phyloP scores from a whole-genome alignment of 768 basidiomycete genomes.

The Pilatotrama ljubarskyi region DNA sequence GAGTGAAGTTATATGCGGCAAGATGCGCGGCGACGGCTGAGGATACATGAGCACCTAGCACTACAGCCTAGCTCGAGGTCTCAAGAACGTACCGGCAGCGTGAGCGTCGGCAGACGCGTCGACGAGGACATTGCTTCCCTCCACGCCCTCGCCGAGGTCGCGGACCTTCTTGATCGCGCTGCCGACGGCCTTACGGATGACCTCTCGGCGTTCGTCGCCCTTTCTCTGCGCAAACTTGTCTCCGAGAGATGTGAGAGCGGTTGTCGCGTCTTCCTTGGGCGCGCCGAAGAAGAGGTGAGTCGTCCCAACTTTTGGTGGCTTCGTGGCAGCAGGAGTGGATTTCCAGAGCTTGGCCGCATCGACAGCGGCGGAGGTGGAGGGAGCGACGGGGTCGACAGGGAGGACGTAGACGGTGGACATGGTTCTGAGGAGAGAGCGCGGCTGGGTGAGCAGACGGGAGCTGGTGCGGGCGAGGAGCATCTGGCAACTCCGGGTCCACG shows the following conservation, averaged over 20 bases:
- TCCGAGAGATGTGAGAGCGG: slow-evolving; percentile 29
- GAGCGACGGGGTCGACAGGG: slow-evolving; percentile 51
- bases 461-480: not conserved
- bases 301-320: slow-evolving; percentile 57
- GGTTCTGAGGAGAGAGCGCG: not conserved
- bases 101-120: slow-evolving; percentile 72
- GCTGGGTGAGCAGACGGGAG: slow-evolving; percentile 5
- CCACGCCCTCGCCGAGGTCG: slow-evolving; percentile 57
- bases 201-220: slow-evolving; percentile 53
- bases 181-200: slow-evolving; percentile 70
- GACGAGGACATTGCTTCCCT: slow-evolving; percentile 49
- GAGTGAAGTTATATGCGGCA: slow-evolving; percentile 71
- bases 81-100: slow-evolving; percentile 60
- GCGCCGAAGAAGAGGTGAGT: slow-evolving; percentile 60
- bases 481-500: not conserved
- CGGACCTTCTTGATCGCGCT: slow-evolving; percentile 71
- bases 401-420: slow-evolving; percentile 39
- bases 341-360: slow-evolving; percentile 55
- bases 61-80: not conserved
- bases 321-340: slow-evolving; percentile 42
- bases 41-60: not conserved
- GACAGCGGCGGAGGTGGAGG: slow-evolving; percentile 38
- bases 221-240: slow-evolving; percentile 18
- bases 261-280: slow-evolving; percentile 15
- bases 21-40: slow-evolving; percentile 78